Base-by-base conservation (phyloP, 352 stramenopile genomes). In the Paralagenidium karlingii region DNA sequence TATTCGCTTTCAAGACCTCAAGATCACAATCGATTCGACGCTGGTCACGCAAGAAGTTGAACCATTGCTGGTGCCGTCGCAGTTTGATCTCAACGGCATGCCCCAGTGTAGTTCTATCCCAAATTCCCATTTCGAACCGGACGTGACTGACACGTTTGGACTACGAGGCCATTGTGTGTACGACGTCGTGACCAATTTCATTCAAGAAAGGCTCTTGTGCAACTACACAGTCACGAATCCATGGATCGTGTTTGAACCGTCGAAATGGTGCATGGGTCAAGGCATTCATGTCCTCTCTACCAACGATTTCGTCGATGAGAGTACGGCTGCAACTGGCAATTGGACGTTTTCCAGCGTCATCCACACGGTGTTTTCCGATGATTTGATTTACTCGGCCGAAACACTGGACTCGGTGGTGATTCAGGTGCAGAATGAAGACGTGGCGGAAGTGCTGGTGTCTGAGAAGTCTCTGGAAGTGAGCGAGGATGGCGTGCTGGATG, bases 211-310 rank as follows among this genome's bases (percentile, higher is more conserved):
- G 1, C 82, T 76, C 19, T 45, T 88, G 5, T 88, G 75, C 40
- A 88, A 88, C 34, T 80, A 66, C 33, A 88, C 75, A 0, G 60
- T 88, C 1, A 27, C 58, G 24, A 78, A 75, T 24, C 75, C 75
- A n/a, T 80, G 68, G 62, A 61, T 83, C 24, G 63, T 84, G 10
- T 84, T 84, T 56, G 69, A 68, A 0, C 66, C 66, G 0, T 54
- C 63, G 33, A 71, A 85, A 31, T 88, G 75, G 75, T 88, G 68
- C 40, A 5, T 64, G 11, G 64, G 68, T 0, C 68, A 88, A 33
- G 47, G 39, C 27, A 61, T 88, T 3, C 20, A 50, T 8, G 54
- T 88, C 1, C 30, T 45, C 2, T 49, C 63, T 5, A 64, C 81
- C 8, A 60, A 85, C 34, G 74, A 88, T 34, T 68, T 45, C 15